Conservation (phyloP, 345 rosid species). For the Microcos paniculata region DNA sequence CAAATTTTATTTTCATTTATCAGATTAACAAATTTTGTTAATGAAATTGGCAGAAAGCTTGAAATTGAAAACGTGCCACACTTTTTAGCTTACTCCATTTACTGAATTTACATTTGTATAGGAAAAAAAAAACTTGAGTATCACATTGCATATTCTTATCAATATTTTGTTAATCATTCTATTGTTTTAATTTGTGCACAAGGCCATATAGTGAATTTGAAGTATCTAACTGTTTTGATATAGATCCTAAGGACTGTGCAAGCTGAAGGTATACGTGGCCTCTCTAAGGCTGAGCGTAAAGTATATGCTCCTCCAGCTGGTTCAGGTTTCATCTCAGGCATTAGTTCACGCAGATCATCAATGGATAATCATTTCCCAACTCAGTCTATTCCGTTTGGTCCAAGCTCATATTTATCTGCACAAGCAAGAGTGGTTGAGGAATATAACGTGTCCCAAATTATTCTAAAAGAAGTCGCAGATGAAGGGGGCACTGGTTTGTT, state of each 20-base stretch:
- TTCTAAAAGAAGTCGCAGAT: constrained; percentile 54
- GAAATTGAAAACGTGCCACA: too few relatives aligned
- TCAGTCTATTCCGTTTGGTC: constrained; percentile 71
- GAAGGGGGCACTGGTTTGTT: constrained; percentile 67
- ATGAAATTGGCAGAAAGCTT: too few relatives aligned
- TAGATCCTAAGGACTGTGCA: constrained; percentile 85
- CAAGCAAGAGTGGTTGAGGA: constrained; percentile 92
- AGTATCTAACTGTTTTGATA: constrained; percentile 17
- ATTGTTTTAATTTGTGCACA: constrained; percentile 1
- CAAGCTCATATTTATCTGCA: constrained; percentile 79
- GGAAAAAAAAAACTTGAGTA: background rate
- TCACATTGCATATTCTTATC: background rate
- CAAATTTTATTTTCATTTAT: too few relatives aligned
- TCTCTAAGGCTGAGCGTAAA: constrained; percentile 71
- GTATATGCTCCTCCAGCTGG: constrained; percentile 82
- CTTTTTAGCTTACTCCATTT: too few relatives aligned
- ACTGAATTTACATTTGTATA: too few relatives aligned
- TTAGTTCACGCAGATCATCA: constrained; percentile 57
- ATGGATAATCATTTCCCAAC: constrained; percentile 48
- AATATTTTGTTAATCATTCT: background rate
- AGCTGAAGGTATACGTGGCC: constrained; percentile 89
- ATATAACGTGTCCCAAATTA: constrained; percentile 75
- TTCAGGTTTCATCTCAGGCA: constrained; percentile 87
- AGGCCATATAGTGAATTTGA: background rate
- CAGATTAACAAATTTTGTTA: too few relatives aligned